phyloP scores from a whole-genome alignment of 2,329 filamentous ascomycete species.

The Microcera coccophila region DNA sequence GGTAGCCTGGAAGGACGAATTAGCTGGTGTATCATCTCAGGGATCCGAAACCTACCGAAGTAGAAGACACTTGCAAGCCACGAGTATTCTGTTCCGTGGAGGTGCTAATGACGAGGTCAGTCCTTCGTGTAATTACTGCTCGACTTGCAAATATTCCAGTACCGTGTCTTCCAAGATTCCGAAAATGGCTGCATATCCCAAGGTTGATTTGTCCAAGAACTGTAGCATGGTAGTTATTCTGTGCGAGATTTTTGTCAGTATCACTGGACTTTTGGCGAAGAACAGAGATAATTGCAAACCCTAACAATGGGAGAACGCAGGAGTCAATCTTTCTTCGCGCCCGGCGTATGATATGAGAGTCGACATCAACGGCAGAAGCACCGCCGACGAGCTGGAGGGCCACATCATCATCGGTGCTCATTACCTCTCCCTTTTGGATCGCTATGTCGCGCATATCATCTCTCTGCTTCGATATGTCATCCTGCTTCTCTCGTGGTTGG shows the following conservation, averaged over 20 bases:
- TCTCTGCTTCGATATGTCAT: background rate
- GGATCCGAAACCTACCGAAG: background rate
- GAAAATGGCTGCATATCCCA: background rate
- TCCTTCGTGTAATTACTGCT: too few relatives aligned
- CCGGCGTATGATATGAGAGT: background rate
- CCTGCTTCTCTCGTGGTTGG: background rate
- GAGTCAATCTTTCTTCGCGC: background rate
- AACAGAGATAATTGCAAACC: background rate
- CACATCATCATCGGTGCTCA: background rate
- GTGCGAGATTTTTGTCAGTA: background rate
- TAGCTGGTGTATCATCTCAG: too few relatives aligned
- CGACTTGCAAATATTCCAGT: too few relatives aligned
- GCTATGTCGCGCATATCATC: background rate
- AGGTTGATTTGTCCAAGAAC: background rate
- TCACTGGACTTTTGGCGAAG: background rate
- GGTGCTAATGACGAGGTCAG: too few relatives aligned
- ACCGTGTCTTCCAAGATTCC: background rate
- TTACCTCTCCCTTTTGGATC: background rate
- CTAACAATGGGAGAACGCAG: background rate
- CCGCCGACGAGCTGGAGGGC: background rate
- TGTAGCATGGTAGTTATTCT: background rate
- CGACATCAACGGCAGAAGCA: background rate
- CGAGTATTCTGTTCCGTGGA: background rate
- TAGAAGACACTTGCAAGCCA: background rate
- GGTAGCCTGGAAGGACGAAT: background rate